Percentiles rank a stretch among this genome's conserved stretches.
These are phyloP conservation scores for Aspergillus baeticus DNA, from an alignment of 495 filamentous ascomycete species.

Conservation along the genomic window DNA sequence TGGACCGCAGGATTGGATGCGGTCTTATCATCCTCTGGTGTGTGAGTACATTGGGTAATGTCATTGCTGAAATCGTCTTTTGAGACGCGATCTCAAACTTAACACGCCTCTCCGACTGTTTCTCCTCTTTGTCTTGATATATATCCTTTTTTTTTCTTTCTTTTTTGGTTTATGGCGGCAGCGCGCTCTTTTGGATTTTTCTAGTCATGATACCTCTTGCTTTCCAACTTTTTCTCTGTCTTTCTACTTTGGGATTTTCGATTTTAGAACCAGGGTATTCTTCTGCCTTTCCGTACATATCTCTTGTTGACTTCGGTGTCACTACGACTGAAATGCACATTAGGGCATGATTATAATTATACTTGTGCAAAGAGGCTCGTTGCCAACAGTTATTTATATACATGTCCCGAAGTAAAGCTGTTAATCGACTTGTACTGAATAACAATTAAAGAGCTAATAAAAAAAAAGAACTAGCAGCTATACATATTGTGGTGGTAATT, in stretches of 20 bases:
- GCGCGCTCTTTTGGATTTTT: no score
- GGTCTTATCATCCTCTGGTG: constrained; percentile 80
- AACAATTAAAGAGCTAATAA: neutral
- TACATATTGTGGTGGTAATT: no score
- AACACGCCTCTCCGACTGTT: neutral
- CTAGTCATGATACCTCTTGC: no score
- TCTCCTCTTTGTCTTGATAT: neutral
- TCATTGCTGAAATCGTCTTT: constrained; percentile 68
- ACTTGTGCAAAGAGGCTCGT: neutral
- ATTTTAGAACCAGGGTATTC: neutral
- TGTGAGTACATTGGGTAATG: constrained; percentile 78
- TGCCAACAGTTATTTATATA: neutral
- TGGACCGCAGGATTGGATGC: constrained; percentile 83
- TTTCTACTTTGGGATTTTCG: neutral
- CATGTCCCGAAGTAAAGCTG: neutral
- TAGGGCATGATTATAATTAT: neutral
- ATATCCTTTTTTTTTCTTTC: neutral
- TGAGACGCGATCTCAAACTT: constrained; percentile 18
- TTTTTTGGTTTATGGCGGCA: no score
- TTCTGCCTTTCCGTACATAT: neutral
- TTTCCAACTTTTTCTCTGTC: no score
- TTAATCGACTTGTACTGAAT: neutral
- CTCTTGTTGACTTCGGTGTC: no score
- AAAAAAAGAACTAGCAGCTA: neutral
- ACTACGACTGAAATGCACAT: no score